These are phyloP conservation scores for Jamesozyma hellenica DNA, from an alignment of 805 yeast species.

Conservation along the genomic window DNA sequence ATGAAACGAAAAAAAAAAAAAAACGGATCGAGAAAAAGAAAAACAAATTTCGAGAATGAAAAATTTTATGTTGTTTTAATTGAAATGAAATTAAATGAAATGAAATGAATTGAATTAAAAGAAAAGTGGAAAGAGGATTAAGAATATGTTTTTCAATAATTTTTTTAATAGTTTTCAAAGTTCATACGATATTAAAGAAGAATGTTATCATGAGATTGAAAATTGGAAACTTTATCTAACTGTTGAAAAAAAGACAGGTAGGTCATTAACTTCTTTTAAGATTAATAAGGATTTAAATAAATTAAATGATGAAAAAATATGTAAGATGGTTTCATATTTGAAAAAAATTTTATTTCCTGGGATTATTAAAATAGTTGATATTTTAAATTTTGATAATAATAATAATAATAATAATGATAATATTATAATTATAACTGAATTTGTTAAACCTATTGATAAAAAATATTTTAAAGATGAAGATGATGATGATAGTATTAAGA, in stretches of 20 bases:
- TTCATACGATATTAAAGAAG: constrained; percentile 22
- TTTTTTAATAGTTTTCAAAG: constrained; percentile 16
- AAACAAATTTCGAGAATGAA: no score
- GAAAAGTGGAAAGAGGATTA: no score
- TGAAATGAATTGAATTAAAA: no score
- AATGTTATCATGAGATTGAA: constrained; percentile 15
- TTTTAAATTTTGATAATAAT: neutral
- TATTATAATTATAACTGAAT: constrained; percentile 2
- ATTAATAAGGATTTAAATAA: constrained; percentile 7
- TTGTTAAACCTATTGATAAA: constrained; percentile 2
- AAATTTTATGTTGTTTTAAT: no score
- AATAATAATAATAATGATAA: neutral
- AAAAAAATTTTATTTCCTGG: neutral
- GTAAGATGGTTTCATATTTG: neutral
- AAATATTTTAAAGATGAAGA: constrained; percentile 3
- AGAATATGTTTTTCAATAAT: neutral
- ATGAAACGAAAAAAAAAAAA: no score
- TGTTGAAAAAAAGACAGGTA: constrained; percentile 16
- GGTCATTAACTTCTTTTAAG: constrained; percentile 18
- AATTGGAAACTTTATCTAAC: constrained; percentile 23
- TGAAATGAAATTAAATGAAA: no score
- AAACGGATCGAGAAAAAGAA: no score
- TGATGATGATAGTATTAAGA: no score
- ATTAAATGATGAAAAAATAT: neutral
- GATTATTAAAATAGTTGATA: neutral